These are phyloP conservation scores for Naganishia sp. DNA, from an alignment of 1,284 basidiomycete species.

Conservation along the genomic window DNA sequence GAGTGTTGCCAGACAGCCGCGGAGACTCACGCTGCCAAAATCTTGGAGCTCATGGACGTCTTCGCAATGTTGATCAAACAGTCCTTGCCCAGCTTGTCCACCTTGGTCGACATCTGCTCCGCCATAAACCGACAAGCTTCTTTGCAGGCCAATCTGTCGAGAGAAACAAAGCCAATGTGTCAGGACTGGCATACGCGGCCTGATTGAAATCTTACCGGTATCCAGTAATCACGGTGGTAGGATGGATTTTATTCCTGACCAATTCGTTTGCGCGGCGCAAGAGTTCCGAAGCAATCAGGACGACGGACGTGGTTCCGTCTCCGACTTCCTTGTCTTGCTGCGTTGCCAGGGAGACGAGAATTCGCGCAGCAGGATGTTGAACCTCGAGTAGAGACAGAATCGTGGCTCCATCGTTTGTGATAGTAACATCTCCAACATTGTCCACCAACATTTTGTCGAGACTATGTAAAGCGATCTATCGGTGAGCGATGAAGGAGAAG, in stretches of 20 bases:
- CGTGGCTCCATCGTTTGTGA: conserved; percentile 99
- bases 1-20: not conserved
- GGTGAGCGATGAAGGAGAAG: conserved; percentile 20
- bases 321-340: conserved; percentile 99
- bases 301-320: conserved; percentile 98
- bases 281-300: conserved; percentile 95
- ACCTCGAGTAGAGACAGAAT: conserved; percentile 91
- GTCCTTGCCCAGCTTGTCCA: conserved; percentile 86
- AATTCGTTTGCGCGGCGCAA: conserved; percentile 95
- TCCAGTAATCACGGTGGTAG: conserved; percentile 98
- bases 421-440: conserved; percentile 99
- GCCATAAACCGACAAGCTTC: conserved; percentile 99
- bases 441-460: conserved; percentile 98
- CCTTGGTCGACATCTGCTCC: conserved; percentile 93
- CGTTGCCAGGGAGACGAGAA: conserved; percentile 97
- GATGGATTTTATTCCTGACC: conserved; percentile 97
- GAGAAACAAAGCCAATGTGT: not conserved
- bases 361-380: conserved; percentile 87
- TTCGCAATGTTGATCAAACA: conserved; percentile 95
- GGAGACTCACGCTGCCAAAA: conserved; percentile 85
- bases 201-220: conserved; percentile 62
- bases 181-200: not conserved
- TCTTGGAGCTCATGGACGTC: conserved; percentile 99
- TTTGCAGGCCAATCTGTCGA: conserved; percentile 75
- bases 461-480: conserved; percentile 47